phyloP scores from a whole-genome alignment of 2,329 filamentous ascomycete species.

The Trichoderma arundinaceum region DNA sequence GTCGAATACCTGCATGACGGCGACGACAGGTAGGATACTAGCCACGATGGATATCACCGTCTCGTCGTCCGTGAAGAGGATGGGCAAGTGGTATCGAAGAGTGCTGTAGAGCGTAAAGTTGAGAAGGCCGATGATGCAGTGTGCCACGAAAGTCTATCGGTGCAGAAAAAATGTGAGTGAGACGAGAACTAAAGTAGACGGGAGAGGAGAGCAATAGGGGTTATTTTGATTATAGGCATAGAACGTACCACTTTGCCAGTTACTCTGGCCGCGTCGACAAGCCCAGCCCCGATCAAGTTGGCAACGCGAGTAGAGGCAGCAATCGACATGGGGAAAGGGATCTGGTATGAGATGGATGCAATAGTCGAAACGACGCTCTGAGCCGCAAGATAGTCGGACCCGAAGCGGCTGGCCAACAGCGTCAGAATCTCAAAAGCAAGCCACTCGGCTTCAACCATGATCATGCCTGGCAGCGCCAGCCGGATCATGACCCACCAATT shows the following conservation, averaged over 20 bases:
- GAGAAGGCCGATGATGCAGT: conserved; percentile 74
- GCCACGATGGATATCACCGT: conserved; percentile 73
- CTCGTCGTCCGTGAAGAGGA: conserved; percentile 76
- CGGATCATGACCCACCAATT: conserved; percentile 86
- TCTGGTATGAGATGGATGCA: conserved; percentile 81
- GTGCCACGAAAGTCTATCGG: conserved; percentile 62
- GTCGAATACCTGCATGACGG: conserved; percentile 90
- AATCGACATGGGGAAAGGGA: conserved; percentile 90
- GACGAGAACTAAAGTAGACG: neutral
- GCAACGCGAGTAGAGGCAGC: conserved; percentile 87
- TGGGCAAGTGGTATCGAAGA: conserved; percentile 75
- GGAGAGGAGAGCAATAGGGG: neutral
- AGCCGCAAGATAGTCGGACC: conserved; percentile 79
- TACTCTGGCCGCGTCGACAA: conserved; percentile 79
- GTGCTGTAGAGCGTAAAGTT: conserved; percentile 74
- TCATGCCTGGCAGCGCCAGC: conserved; percentile 83
- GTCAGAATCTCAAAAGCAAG: conserved; percentile 92
- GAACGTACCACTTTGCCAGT: conserved; percentile 73
- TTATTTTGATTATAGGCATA: neutral
- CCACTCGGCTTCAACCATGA: conserved; percentile 95
- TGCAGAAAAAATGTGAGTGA: neutral
- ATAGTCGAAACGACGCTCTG: conserved; percentile 85
- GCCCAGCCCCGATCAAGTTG: conserved; percentile 86
- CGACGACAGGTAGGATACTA: conserved; percentile 76
- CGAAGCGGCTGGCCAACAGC: conserved; percentile 79